A percentile compares a stretch with the other conserved stretches of the same genome.
Conservation (phyloP, 306 rosid species). For the Sicyos edulis region DNA sequence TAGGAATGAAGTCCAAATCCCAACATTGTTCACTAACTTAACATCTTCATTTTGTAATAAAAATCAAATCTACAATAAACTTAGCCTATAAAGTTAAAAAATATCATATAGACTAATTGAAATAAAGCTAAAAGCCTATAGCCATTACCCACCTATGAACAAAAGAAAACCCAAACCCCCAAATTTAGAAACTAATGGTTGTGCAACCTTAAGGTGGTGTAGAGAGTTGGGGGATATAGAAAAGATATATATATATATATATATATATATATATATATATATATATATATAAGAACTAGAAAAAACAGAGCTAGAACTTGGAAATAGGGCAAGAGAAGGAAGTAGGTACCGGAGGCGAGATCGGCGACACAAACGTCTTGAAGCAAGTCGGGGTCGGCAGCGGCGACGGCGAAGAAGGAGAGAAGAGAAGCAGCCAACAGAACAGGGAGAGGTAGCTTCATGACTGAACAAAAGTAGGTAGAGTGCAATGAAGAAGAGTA, state of each 20-base stretch:
- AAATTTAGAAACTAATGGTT: not conserved
- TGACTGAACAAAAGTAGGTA: not conserved
- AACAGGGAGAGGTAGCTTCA: not conserved
- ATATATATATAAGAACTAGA: not conserved
- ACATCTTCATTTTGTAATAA: not conserved
- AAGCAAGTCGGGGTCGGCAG: slow-evolving; percentile 22
- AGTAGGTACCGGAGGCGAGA: slow-evolving; percentile 17
- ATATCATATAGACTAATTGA: not conserved
- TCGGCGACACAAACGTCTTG: slow-evolving; percentile 22
- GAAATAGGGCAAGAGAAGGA: not conserved
- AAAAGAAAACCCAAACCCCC: slow-evolving; percentile 2
- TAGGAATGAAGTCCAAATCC: not conserved
- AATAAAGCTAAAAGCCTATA: not conserved
- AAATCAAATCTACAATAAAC: not conserved
- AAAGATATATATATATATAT: not conserved
- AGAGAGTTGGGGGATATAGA: not conserved
- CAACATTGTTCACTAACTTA: not conserved
- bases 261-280: no score
- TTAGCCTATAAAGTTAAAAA: not conserved
- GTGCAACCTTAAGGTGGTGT: not conserved
- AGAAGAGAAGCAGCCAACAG: not conserved
- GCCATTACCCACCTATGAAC: not conserved
- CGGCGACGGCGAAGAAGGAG: not conserved
- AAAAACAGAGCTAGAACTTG: not conserved
- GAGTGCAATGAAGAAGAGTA: no score